These are phyloP conservation scores for Myxozyma neglecta DNA, from an alignment of 805 yeast genomes.

Conservation along the genomic window DNA sequence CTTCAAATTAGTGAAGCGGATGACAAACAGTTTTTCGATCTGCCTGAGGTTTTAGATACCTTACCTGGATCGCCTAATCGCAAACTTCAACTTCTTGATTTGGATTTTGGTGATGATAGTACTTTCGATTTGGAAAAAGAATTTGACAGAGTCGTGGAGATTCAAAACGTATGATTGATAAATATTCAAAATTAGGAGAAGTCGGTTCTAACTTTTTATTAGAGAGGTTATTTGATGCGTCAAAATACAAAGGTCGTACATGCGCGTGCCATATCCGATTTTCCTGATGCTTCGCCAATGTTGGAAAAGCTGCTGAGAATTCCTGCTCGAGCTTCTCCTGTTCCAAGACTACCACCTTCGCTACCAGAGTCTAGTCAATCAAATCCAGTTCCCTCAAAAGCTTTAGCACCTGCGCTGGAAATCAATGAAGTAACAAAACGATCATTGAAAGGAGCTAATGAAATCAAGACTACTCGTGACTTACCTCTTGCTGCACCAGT, in stretches of 20 bases:
- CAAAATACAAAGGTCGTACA: slow-evolving; percentile 26
- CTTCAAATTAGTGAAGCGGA: slow-evolving; percentile 13
- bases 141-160: slow-evolving; percentile 26
- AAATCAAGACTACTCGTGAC: too few species aligned
- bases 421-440: background rate
- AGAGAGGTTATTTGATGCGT: slow-evolving; percentile 29
- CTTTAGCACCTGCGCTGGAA: background rate
- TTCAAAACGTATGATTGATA: slow-evolving; percentile 13
- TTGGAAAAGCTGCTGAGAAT: background rate
- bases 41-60: slow-evolving; percentile 6
- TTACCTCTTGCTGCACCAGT: too few species aligned
- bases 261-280: slow-evolving; percentile 22
- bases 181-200: too few species aligned
- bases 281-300: slow-evolving; percentile 4
- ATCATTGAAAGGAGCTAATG: too few species aligned
- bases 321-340: background rate
- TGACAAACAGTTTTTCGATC: slow-evolving; percentile 6
- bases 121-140: slow-evolving; percentile 22
- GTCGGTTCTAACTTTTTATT: background rate
- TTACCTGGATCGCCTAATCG: slow-evolving; percentile 2
- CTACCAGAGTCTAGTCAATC: too few species aligned
- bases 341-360: background rate
- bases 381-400: too few species aligned
- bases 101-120: slow-evolving; percentile 18
- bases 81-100: slow-evolving; percentile 10